Base-by-base conservation (phyloP, 163 green algal species). In the Chloroidium sp. region DNA sequence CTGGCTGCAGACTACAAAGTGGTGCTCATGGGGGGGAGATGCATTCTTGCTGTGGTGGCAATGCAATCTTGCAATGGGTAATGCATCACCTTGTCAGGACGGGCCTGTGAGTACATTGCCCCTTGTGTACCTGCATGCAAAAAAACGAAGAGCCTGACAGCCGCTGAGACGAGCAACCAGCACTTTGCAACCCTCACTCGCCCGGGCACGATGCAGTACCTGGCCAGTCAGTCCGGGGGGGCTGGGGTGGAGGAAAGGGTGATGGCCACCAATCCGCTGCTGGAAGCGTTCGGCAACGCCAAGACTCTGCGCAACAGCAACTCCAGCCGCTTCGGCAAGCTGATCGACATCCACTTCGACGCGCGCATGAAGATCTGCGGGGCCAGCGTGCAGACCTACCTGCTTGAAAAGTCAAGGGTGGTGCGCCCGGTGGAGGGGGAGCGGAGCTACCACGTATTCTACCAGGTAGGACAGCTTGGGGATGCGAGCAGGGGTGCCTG, bases 241-340 rank as follows among this genome's bases (percentile, higher is more conserved):
- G 59, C 74, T 57, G 69, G 4, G 36, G 72, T 60, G 69, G 82
- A 59, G 58, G 72, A 13, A 4, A 88, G 98, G 91, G 94, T 99
- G 69, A 87, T 99, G 64, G 96, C 98, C 87, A 97, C 92, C 62
- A 99, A 99, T 82, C 96, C 96, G 2, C 86, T 99, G 83, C 90
- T 99, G 83, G 96, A 99, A 84, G 95, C 96, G 0, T 99, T 99
- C 87, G 96, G 96, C 57, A 99, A 99, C 84, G 96, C 96, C 62
- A 99, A 99, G 86, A 99, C 96, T 0, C 88, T 94, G 58, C 89
- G 96, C 72, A 99, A 99, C 84, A 91, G 98, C 88, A 98, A 99
- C 90, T 97, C 90, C 13, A 96, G 90, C 14, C 91, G 96, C n/a
- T 99, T 99, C 82, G 96, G 96, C 64, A 99, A 99, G 90, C 98